These are phyloP conservation scores for Melocanna baccifera DNA, from an alignment of 176 grass and related monocot species.

Conservation along the genomic window DNA sequence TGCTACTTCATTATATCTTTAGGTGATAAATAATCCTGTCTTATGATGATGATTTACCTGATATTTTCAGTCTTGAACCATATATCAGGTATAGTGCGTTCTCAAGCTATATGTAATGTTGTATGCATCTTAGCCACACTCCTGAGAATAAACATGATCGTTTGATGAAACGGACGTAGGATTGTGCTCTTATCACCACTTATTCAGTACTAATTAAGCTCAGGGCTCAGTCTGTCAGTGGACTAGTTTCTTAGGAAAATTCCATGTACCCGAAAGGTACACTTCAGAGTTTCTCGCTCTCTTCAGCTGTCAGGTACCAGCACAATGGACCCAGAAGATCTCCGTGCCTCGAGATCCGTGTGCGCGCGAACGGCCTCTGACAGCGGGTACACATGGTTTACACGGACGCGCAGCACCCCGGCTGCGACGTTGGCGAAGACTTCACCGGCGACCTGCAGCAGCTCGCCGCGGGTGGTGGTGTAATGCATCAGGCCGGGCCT, in stretches of 20 bases:
- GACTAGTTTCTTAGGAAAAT: background rate
- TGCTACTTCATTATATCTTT: background rate
- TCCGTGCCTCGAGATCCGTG: constrained; percentile 51
- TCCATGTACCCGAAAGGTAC: no score
- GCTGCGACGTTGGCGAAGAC: constrained; percentile 32
- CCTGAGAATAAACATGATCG: background rate
- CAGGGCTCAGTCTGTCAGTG: background rate
- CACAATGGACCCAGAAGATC: constrained; percentile 58
- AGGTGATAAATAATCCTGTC: background rate
- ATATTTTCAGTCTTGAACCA: background rate
- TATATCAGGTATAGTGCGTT: background rate
- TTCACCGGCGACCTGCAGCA: constrained; percentile 45
- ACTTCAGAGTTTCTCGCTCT: background rate
- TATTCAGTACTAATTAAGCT: background rate
- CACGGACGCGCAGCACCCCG: constrained; percentile 25
- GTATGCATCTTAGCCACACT: background rate
- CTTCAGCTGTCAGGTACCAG: constrained; percentile 35
- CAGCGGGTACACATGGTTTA: constrained; percentile 54
- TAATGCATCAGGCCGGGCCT: constrained; percentile 60
- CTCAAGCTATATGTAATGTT: background rate
- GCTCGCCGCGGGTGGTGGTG: constrained; percentile 43
- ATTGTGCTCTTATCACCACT: background rate
- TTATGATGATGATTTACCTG: background rate
- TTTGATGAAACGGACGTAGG: background rate
- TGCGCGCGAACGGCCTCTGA: constrained; percentile 49